Evolutionary conservation across 2,329 filamentous ascomycete genomes (phyloP).

Genomic region (Penicillium rolfsii): DNA sequence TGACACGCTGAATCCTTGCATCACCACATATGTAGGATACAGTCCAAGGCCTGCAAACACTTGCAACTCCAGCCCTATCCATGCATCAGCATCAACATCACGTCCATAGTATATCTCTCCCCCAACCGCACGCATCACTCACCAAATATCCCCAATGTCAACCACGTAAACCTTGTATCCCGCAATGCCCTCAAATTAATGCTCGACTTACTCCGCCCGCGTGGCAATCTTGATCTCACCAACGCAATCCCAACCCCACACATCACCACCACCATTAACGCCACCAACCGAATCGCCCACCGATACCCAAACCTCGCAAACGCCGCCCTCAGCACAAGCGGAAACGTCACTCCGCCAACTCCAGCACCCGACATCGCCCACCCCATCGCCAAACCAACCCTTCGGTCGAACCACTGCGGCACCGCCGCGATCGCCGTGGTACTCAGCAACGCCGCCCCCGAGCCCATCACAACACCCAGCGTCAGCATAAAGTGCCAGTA

Average conservation of each 20-base stretch:
- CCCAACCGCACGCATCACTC: slow-evolving; percentile 21
- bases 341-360: slow-evolving; percentile 45
- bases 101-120: too few species aligned
- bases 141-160: slow-evolving; percentile 51
- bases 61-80: slow-evolving; percentile 35
- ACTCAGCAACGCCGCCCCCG: slow-evolving; percentile 42
- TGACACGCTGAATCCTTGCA: slow-evolving; percentile 33
- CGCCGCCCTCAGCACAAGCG: slow-evolving; percentile 40
- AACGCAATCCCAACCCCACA: slow-evolving; percentile 40
- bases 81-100: slow-evolving; percentile 1
- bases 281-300: slow-evolving; percentile 46
- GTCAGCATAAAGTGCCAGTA: slow-evolving; percentile 57
- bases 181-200: slow-evolving; percentile 51
- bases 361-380: slow-evolving; percentile 46
- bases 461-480: slow-evolving; percentile 44
- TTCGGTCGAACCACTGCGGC: slow-evolving; percentile 48
- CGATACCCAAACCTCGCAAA: slow-evolving; percentile 43
- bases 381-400: slow-evolving; percentile 45
- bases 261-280: slow-evolving; percentile 40
- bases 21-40: slow-evolving; percentile 35
- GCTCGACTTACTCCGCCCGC: slow-evolving; percentile 36
- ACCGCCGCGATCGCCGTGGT: slow-evolving; percentile 45
- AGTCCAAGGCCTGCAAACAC: slow-evolving; percentile 37
- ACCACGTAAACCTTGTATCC: slow-evolving; percentile 49
- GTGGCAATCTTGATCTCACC: slow-evolving; percentile 43